Base-by-base conservation (phyloP, 495 filamentous ascomycete species). In the Penicillium salamii region DNA sequence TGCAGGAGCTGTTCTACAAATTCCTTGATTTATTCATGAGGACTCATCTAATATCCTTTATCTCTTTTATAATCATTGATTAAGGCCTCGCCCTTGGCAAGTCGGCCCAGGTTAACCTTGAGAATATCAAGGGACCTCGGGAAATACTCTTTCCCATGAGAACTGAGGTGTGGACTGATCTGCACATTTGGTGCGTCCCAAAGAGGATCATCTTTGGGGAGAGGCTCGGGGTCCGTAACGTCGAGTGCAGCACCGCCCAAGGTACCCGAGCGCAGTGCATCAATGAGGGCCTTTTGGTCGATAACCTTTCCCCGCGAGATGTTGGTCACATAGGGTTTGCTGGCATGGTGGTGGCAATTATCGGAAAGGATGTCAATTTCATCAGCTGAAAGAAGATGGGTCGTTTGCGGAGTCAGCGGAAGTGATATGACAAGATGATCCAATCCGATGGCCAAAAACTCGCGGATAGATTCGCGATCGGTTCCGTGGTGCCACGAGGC, bases 161-260 rank as follows among this genome's bases (percentile, higher is more conserved):
- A 80, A 65, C 87, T 89, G 14, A 90, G 68, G 77, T 96, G 90
- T 24, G 90, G 90, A 51, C 87, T 91, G 43, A 95, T 77, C 38
- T 84, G 78, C 19, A 87, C 74, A 70, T 92, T 91, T 49, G 80
- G 75, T 55, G 83, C 69, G n/a, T 77, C 79, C 82, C 88, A 93
- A 26, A 96, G 63, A 48, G 83, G 78, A 64, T 84, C 78, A 8
- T 86, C 83, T 20, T 70, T 51, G 0, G 88, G 87, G 54, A 96
- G 60, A 0, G 90, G 90, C 57, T 96, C 90, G 0, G 90, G 90
- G 46, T 92, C 87, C 7, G 88, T 85, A 0, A 95, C 90, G 64
- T 96, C 90, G 18, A 96, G 67, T 31, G 88, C 88, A 0, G 90
- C 90, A 19, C 89, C 89, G 37, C 80, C 69, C 34, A 96, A 62